phyloP scores from a whole-genome alignment of 2,329 filamentous ascomycete species.

The Albophoma yamanashiensis region DNA sequence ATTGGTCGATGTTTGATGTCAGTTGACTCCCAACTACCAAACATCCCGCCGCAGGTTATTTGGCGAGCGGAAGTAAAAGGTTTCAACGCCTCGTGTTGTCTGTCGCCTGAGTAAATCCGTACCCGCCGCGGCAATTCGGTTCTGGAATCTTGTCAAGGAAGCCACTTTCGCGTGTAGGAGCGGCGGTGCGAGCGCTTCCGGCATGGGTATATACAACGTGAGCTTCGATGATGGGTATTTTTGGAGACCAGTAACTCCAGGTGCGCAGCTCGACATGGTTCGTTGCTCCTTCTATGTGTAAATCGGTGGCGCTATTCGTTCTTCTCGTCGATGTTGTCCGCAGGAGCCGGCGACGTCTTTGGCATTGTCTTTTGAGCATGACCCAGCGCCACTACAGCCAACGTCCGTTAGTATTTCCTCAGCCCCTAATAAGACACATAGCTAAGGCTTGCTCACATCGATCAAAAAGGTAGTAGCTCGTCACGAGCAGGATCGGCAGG shows the following conservation, averaged over 20 bases:
- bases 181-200: neutral
- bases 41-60: neutral
- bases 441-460: conserved; percentile 25
- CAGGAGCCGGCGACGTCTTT: neutral
- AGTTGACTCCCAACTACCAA: neutral
- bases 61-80: neutral
- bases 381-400: conserved; percentile 18
- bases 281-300: neutral
- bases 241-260: neutral
- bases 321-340: neutral
- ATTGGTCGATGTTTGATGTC: neutral
- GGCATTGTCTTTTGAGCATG: conserved; percentile 17
- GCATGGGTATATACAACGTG: neutral
- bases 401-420: neutral
- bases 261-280: no score
- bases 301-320: neutral
- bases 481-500: conserved; percentile 42
- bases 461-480: conserved; percentile 43
- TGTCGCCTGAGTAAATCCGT: no score
- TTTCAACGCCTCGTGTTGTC: neutral
- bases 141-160: neutral
- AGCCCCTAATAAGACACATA: no score
- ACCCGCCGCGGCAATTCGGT: neutral
- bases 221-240: neutral
- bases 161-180: neutral